Percentiles rank a stretch among this genome's conserved stretches.
These are phyloP conservation scores for Globisporangium megalacanthum DNA, from an alignment of 352 stramenopile species.

Conservation along the genomic window DNA sequence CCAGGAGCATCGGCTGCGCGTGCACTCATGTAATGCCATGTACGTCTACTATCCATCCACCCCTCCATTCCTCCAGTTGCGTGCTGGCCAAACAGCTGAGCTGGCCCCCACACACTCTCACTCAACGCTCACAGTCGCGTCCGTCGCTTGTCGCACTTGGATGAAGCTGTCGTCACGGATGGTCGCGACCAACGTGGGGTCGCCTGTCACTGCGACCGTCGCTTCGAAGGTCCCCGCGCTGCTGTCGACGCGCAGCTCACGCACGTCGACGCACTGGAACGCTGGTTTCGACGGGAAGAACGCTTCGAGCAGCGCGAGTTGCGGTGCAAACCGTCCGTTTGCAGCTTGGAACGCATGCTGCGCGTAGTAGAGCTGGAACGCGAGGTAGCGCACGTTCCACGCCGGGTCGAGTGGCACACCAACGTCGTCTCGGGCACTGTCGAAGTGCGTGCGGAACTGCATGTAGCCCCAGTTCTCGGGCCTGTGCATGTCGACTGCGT, in stretches of 20 bases:
- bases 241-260: constrained; percentile 16
- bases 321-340: constrained; percentile 25
- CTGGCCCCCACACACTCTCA: neutral
- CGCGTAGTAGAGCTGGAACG: constrained; percentile 68
- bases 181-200: neutral
- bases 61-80: no score
- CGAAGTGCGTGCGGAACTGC: constrained; percentile 43
- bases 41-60: neutral
- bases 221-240: constrained; percentile 1
- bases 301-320: constrained; percentile 21
- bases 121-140: constrained; percentile 2
- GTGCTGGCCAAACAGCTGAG: neutral
- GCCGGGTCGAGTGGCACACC: constrained; percentile 31
- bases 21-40: constrained; percentile 4
- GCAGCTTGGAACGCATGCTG: constrained; percentile 34
- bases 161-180: constrained; percentile 13
- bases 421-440: constrained; percentile 8
- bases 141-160: neutral
- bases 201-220: neutral
- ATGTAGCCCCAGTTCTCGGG: constrained; percentile 89
- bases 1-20: neutral
- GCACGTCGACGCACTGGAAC: constrained; percentile 17
- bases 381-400: constrained; percentile 43
- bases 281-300: constrained; percentile 25
- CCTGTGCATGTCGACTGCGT: constrained; percentile 82